Conservation (phyloP, 768 basidiomycete genomes). For the Hygrophoropsis aurantiaca region DNA sequence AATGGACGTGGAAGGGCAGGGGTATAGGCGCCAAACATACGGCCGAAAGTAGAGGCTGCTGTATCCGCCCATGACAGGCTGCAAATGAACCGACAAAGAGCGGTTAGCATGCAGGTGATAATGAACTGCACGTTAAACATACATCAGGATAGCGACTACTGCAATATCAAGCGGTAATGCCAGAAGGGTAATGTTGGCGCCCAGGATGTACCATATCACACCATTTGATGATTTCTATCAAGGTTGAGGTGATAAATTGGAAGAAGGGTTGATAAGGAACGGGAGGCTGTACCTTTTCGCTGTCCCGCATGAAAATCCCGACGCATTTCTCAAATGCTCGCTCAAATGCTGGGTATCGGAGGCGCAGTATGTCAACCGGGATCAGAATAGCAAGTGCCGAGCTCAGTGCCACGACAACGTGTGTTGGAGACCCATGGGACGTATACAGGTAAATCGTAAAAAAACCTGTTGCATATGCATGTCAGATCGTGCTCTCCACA, state of each 20-base stretch:
- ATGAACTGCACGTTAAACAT: constrained; percentile 29
- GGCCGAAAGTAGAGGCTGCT: constrained; percentile 87
- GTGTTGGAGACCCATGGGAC: constrained; percentile 44
- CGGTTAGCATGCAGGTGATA: neutral
- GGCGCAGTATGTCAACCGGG: constrained; percentile 74
- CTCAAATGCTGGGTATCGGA: constrained; percentile 64
- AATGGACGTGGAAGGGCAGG: constrained; percentile 70
- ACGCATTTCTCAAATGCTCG: constrained; percentile 66
- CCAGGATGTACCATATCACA: constrained; percentile 86
- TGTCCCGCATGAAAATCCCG: constrained; percentile 89
- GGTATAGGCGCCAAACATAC: constrained; percentile 76
- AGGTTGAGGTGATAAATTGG: neutral
- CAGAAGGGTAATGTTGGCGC: constrained; percentile 73
- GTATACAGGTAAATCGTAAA: constrained; percentile 60
- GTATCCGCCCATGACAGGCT: constrained; percentile 97
- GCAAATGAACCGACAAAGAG: too few relatives aligned
- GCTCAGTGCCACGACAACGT: constrained; percentile 63
- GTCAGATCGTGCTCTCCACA: constrained; percentile 4
- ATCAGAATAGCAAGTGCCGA: constrained; percentile 65
- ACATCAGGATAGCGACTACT: constrained; percentile 89
- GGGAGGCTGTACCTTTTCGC: constrained; percentile 62
- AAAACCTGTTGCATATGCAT: constrained; percentile 46
- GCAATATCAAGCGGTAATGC: constrained; percentile 86
- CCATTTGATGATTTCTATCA: constrained; percentile 73
- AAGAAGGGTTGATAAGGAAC: neutral